These are phyloP conservation scores for Carex sylvatica DNA, from an alignment of 202 grass and related monocot genomes.

Conservation along the genomic window DNA sequence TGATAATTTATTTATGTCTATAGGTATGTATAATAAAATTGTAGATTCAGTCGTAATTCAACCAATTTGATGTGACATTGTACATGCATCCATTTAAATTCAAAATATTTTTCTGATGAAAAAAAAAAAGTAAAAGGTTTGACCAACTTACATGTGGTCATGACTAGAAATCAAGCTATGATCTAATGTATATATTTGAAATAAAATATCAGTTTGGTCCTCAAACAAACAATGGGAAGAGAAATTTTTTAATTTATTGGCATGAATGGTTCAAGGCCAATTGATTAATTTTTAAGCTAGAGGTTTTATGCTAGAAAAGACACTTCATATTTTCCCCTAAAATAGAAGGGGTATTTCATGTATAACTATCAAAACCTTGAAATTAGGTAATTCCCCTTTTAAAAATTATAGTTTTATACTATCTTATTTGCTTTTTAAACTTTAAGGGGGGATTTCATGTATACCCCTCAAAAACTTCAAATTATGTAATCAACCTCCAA, in stretches of 20 bases:
- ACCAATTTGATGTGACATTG: background rate
- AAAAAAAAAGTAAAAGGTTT: background rate
- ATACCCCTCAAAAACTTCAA: too few species aligned
- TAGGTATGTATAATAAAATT: background rate
- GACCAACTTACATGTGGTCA: background rate
- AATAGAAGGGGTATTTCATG: too few species aligned
- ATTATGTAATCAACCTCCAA: too few species aligned
- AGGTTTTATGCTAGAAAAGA: too few species aligned
- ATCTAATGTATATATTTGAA: background rate
- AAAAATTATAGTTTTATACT: too few species aligned
- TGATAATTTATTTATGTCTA: background rate
- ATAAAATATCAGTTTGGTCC: background rate
- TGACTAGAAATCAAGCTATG: background rate
- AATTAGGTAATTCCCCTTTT: too few species aligned
- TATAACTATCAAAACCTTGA: too few species aligned
- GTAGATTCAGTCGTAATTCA: background rate
- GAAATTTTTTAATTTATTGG: background rate
- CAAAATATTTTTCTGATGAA: background rate
- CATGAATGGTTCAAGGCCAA: background rate
- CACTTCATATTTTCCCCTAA: too few species aligned
- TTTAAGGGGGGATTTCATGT: too few species aligned
- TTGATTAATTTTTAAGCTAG: background rate
- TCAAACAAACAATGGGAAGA: background rate
- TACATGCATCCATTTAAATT: background rate
- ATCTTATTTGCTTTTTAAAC: too few species aligned